phyloP scores from a whole-genome alignment of 2,329 filamentous ascomycete species.

The Cercospora zeina region DNA sequence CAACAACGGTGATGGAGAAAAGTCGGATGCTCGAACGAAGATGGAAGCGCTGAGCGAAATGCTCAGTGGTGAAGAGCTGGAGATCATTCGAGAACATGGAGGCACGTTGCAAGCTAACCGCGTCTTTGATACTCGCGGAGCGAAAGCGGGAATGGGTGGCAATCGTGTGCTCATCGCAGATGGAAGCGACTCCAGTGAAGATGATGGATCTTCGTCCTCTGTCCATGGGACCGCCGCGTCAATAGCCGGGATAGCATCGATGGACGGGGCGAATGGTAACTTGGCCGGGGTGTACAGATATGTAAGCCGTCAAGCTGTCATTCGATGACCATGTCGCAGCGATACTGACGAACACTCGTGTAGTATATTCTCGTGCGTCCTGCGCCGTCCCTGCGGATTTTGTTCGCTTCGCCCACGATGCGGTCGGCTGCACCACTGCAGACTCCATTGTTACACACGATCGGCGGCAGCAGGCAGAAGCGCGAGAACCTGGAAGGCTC shows the following conservation, averaged over 20 bases:
- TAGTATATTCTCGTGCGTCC: conserved; percentile 23
- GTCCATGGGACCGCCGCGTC: background rate
- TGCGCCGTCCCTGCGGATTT: conserved; percentile 18
- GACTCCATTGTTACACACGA: conserved; percentile 20
- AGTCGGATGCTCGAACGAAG: conserved; percentile 25
- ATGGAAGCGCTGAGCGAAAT: conserved; percentile 25
- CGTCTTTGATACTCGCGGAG: background rate
- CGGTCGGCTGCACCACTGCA: conserved; percentile 17
- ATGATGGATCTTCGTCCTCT: background rate
- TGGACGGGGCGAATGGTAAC: conserved; percentile 16
- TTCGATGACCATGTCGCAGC: background rate
- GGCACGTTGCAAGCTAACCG: conserved; percentile 17
- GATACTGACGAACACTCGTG: background rate
- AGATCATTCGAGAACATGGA: conserved; percentile 18
- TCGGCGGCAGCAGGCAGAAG: conserved; percentile 25
- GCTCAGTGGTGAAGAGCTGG: conserved; percentile 19
- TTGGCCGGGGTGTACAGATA: conserved; percentile 24
- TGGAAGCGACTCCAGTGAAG: conserved; percentile 15
- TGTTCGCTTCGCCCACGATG: conserved; percentile 23
- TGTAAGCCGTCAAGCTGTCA: conserved; percentile 11
- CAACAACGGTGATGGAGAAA: conserved; percentile 53
- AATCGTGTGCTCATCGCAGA: conserved; percentile 22
- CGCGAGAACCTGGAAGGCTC: conserved; percentile 15
- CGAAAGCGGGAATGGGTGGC: background rate
- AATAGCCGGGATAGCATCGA: background rate